phyloP scores from a whole-genome alignment of 2,329 filamentous ascomycete species.

The Arthroderma uncinatum region DNA sequence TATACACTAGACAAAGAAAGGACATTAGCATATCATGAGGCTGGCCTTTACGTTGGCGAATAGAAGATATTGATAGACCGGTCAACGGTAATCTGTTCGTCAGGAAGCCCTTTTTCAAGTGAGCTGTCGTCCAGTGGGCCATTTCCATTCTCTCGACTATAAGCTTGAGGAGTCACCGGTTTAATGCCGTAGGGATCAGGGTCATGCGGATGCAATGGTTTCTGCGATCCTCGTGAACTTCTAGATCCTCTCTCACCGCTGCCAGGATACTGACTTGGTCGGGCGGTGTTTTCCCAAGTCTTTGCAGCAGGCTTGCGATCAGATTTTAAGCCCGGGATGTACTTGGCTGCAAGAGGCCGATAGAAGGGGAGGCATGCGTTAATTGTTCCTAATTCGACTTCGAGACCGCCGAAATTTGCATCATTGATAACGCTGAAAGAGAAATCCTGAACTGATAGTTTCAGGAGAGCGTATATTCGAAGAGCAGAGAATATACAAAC shows the following conservation, averaged over 20 bases:
- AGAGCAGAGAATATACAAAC: constrained; percentile 4
- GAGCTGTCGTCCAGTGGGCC: neutral
- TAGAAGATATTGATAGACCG: neutral
- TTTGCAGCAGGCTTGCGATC: neutral
- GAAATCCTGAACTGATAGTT: neutral
- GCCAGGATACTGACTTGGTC: neutral
- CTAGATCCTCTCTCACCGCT: neutral
- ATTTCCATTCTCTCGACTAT: neutral
- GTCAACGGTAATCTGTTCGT: neutral
- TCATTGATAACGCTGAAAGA: neutral
- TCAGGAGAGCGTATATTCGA: constrained; percentile 1
- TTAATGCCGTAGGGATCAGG: neutral
- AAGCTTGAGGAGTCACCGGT: neutral
- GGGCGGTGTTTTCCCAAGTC: neutral
- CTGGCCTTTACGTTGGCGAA: neutral
- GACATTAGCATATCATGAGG: neutral
- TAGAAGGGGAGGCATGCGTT: constrained; percentile 7
- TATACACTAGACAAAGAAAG: neutral
- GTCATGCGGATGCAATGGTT: neutral
- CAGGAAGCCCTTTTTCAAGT: neutral
- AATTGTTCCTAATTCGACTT: constrained; percentile 1
- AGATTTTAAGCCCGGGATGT: neutral
- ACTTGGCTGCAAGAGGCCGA: neutral
- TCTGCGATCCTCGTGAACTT: neutral
- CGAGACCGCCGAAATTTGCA: neutral